These are phyloP conservation scores for Henckelia pumila DNA, from an alignment of 257 asterid species.

Conservation along the genomic window DNA sequence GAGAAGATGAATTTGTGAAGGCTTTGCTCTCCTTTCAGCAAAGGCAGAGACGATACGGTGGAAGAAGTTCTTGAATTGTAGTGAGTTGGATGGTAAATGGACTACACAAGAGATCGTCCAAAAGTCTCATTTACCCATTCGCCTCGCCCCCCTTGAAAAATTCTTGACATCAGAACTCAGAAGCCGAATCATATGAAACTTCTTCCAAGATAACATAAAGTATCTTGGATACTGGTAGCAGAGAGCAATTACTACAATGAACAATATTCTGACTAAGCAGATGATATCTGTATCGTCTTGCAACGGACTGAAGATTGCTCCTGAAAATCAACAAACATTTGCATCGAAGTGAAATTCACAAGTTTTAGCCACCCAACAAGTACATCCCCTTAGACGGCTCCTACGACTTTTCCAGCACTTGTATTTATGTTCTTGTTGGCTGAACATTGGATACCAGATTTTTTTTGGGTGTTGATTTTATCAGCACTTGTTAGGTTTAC, in stretches of 20 bases:
- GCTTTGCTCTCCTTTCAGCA: constrained; percentile 55
- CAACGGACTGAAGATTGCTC: too few relatives aligned
- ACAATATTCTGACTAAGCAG: neutral
- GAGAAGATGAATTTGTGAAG: constrained; percentile 48
- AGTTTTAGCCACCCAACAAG: neutral
- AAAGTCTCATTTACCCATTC: neutral
- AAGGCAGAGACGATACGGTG: constrained; percentile 60
- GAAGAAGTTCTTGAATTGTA: constrained; percentile 7
- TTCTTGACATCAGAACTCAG: neutral
- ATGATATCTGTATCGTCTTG: neutral
- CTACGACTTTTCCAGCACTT: too few relatives aligned
- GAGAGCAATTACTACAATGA: neutral
- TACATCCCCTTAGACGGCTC: neutral
- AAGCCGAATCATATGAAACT: constrained; percentile 1
- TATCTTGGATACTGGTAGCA: neutral
- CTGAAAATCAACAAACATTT: too few relatives aligned
- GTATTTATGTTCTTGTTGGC: too few relatives aligned
- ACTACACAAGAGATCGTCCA: too few relatives aligned
- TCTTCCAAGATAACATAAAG: neutral
- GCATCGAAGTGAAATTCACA: too few relatives aligned
- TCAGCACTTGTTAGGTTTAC: too few relatives aligned
- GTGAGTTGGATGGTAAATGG: neutral
- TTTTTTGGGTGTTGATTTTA: too few relatives aligned
- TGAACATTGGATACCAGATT: too few relatives aligned
- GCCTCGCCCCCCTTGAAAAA: neutral